phyloP scores from a whole-genome alignment of 2,329 filamentous ascomycete genomes.

The Torrubiella hemipterigena region DNA sequence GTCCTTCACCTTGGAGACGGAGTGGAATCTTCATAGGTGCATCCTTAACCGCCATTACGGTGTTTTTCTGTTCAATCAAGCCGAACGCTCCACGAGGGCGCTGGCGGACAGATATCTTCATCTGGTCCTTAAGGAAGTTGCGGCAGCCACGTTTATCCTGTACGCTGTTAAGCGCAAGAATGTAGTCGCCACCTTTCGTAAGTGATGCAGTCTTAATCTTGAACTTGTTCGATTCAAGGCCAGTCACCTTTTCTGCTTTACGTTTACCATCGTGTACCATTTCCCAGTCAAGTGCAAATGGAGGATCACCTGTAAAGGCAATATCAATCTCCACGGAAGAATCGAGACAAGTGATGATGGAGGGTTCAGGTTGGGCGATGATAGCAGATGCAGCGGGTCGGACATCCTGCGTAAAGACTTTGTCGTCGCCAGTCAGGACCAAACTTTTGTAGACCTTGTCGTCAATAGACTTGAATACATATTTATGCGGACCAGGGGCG shows the following conservation, averaged over 20 bases:
- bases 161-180: conserved; percentile 71
- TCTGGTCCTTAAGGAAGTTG: conserved; percentile 71
- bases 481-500: conserved; percentile 75
- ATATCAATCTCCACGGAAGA: conserved; percentile 67
- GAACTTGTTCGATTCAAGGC: conserved; percentile 50
- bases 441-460: conserved; percentile 70
- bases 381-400: conserved; percentile 83
- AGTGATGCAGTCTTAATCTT: conserved; percentile 67
- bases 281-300: conserved; percentile 87
- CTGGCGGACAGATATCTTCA: conserved; percentile 79
- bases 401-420: conserved; percentile 73
- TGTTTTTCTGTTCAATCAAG: conserved; percentile 67
- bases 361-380: conserved; percentile 41
- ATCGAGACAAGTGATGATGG: conserved; percentile 67
- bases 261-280: conserved; percentile 81
- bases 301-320: conserved; percentile 65
- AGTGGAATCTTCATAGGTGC: conserved; percentile 65
- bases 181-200: conserved; percentile 78
- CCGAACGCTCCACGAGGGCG: conserved; percentile 81
- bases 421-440: conserved; percentile 46
- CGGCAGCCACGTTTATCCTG: conserved; percentile 81
- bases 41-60: conserved; percentile 64
- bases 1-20: conserved; percentile 71
- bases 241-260: conserved; percentile 51
- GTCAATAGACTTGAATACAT: conserved; percentile 69